A percentile compares a stretch with the other conserved stretches of the same genome.
These are phyloP conservation scores for Buddleja alternifolia DNA, from an alignment of 257 asterid genomes.

Conservation along the genomic window DNA sequence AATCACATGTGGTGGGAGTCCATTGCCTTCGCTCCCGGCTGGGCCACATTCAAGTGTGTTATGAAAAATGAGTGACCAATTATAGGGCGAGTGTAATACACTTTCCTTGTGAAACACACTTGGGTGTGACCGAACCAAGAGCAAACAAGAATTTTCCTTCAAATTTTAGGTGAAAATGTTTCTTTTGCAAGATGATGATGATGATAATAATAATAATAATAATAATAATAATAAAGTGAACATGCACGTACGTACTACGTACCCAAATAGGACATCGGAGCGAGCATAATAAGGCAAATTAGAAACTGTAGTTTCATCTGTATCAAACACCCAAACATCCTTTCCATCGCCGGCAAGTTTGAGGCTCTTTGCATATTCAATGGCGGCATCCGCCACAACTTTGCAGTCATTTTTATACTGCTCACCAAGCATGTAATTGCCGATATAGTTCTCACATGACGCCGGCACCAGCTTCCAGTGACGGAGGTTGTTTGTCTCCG, in stretches of 20 bases:
- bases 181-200: too few species aligned
- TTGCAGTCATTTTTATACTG: slow-evolving; percentile 56
- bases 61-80: too few species aligned
- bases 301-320: slow-evolving; percentile 56
- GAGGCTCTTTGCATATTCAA: slow-evolving; percentile 38
- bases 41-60: too few species aligned
- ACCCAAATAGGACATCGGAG: slow-evolving; percentile 55
- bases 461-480: slow-evolving; percentile 44
- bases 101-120: too few species aligned
- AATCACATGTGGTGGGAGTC: too few species aligned
- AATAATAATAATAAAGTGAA: neutral
- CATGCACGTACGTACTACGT: neutral
- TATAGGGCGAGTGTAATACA: too few species aligned
- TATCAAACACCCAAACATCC: slow-evolving; percentile 55
- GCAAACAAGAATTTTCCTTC: too few species aligned
- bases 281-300: slow-evolving; percentile 45
- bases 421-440: slow-evolving; percentile 54
- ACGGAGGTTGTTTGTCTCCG: slow-evolving; percentile 52
- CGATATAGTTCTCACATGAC: slow-evolving; percentile 45
- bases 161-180: too few species aligned
- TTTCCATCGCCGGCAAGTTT: slow-evolving; percentile 35
- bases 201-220: too few species aligned
- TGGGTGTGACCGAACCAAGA: too few species aligned
- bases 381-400: slow-evolving; percentile 41
- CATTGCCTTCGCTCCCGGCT: too few species aligned